Evolutionary conservation across 2,329 filamentous ascomycete genomes (phyloP).

Genomic region (Cladosporium sp.): DNA sequence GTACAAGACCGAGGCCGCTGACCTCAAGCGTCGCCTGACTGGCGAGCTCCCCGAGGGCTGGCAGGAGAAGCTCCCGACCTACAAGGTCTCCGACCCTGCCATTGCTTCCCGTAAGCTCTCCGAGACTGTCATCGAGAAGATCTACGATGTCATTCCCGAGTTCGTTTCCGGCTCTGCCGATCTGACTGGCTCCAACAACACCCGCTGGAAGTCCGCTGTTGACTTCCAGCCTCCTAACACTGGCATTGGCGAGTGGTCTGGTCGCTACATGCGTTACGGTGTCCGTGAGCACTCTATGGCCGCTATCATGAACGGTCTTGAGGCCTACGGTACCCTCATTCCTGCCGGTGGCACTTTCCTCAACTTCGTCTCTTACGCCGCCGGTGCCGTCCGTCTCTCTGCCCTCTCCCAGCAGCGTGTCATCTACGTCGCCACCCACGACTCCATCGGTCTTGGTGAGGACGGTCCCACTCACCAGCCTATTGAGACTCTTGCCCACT

Average conservation of each 20-base stretch:
- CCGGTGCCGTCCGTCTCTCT: conserved; percentile 91
- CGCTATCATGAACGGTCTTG: conserved; percentile 90
- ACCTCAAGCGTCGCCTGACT: conserved; percentile 77
- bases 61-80: conserved; percentile 90
- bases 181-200: conserved; percentile 98
- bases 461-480: conserved; percentile 98
- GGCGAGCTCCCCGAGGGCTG: conserved; percentile 91
- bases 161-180: conserved; percentile 95
- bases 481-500: conserved; percentile 96
- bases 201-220: conserved; percentile 92
- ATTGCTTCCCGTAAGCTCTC: conserved; percentile 95
- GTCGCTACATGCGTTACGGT: conserved; percentile 91
- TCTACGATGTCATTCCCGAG: conserved; percentile 81
- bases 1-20: conserved; percentile 75
- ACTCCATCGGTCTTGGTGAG: conserved; percentile 98
- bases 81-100: conserved; percentile 81
- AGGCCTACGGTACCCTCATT: conserved; percentile 92
- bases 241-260: conserved; percentile 84
- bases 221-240: conserved; percentile 93
- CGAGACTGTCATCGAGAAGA: conserved; percentile 86
- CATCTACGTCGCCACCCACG: conserved; percentile 97
- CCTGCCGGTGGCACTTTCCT: conserved; percentile 96
- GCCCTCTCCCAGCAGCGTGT: conserved; percentile 85
- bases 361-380: conserved; percentile 98
- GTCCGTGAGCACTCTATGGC: conserved; percentile 92